Evolutionary conservation across 495 filamentous ascomycete genomes (phyloP), one percentile per base, ranked within the genome.

Genomic region (Penicillium argentinense): DNA sequence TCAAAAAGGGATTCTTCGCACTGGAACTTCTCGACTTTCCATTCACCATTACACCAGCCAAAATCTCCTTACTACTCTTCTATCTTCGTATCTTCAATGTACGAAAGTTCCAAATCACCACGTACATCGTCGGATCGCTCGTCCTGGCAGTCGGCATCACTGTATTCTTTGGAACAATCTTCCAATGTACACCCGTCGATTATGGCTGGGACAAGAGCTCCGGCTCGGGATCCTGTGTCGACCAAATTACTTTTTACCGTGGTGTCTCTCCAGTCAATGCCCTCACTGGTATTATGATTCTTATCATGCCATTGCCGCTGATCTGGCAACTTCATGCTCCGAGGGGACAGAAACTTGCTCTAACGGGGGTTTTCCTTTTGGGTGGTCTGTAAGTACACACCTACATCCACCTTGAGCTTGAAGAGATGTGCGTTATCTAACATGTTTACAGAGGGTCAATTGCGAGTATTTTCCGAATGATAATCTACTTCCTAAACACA

Each of bases 241-340:
- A 68, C 30, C 59, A 69, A 29, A 47, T 51, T 16, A 28, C 42
- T 1, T 51, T 68, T n/a, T 67, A 68, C 19, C 59, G 62, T 2
- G 57, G 39, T 14, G 54, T 69, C 1, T 65, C 58, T 12, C 53
- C 64, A 1, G 37, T 60, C 30, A 64, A 72, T 47, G 40, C 69
- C 6, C 5, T 67, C 5, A 56, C 64, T 3, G 73, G 75, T 33
- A 44, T 73, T 22, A 25, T 59, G 40, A 64, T 72, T 18, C 59
- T 70, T n/a, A 40, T 62, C 4, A 55, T 73, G 45, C 75, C 69
- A 9, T 61, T 79, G 60, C 75, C 67, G n/a, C 57, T 72, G 30
- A 56, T 73, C 12, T 68, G 68, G 72, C 51, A 26, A 4, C 30
- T 67, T 3, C 63, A 62, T 30, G 52, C 51, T 1, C 42, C 32